Percentiles rank a stretch among this genome's conserved stretches.
phyloP scores from a whole-genome alignment of 169 alveolate species.

The Toxoplasma gondii region DNA sequence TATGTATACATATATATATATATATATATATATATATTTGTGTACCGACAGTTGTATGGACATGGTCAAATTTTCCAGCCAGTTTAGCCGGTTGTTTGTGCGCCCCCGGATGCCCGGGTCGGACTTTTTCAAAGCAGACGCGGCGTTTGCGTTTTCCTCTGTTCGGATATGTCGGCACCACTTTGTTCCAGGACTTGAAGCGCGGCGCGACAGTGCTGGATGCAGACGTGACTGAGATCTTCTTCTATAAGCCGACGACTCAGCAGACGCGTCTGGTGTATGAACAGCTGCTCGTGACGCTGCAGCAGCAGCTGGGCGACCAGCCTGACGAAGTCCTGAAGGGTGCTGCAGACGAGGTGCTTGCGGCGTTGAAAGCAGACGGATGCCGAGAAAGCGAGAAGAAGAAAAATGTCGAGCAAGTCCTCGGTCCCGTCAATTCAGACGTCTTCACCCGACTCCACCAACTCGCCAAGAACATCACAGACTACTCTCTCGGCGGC shows the following conservation, averaged over 20 bases:
- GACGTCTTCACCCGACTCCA: constrained; percentile 53
- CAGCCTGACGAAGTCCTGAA: constrained; percentile 90
- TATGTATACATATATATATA: too few species aligned
- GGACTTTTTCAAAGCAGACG: too few species aligned
- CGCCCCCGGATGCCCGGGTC: too few species aligned
- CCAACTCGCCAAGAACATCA: constrained; percentile 67
- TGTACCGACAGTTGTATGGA: too few species aligned
- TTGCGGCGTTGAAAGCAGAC: constrained; percentile 88
- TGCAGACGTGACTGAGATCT: constrained; percentile 84
- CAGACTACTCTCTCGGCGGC: constrained; percentile 63
- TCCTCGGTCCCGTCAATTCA: constrained; percentile 66
- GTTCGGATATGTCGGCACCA: too few species aligned
- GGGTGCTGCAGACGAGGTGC: constrained; percentile 94
- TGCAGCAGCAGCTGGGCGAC: constrained; percentile 90
- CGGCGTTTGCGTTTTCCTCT: too few species aligned
- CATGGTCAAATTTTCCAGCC: too few species aligned
- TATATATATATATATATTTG: too few species aligned
- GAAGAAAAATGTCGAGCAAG: constrained; percentile 67
- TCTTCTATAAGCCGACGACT: constrained; percentile 91
- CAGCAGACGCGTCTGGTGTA: constrained; percentile 89
- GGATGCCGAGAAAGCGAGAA: constrained; percentile 67
- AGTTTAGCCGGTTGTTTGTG: too few species aligned
- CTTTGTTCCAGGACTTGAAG: constrained; percentile 71
- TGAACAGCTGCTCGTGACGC: constrained; percentile 87
- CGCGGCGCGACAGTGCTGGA: constrained; percentile 87